Evolutionary conservation across 345 rosid genomes (phyloP).

Genomic region (Conringia planisiliqua): DNA sequence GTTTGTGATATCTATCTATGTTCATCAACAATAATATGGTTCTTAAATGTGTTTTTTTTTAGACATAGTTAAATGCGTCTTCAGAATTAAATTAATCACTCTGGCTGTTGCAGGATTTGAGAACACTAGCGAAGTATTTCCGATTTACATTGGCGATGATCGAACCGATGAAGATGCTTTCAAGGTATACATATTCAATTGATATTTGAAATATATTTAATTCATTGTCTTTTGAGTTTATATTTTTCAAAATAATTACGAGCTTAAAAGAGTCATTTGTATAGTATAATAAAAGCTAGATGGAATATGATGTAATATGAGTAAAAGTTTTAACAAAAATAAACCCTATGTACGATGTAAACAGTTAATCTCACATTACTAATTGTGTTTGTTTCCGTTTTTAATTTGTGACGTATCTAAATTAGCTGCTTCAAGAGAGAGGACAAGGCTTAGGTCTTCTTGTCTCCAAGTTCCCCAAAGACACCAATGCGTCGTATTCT

Average conservation of each 20-base stretch:
- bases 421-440: constrained; percentile 66
- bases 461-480: constrained; percentile 88
- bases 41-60: not conserved
- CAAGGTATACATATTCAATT: constrained; percentile 52
- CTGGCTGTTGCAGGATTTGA: constrained; percentile 56
- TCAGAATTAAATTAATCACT: not conserved
- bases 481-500: constrained; percentile 84
- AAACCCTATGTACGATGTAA: too few relatives aligned
- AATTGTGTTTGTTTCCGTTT: not conserved
- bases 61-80: too few relatives aligned
- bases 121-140: constrained; percentile 67
- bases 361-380: not conserved
- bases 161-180: constrained; percentile 95
- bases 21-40: not conserved
- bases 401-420: not conserved
- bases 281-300: not conserved
- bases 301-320: too few relatives aligned
- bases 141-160: constrained; percentile 94
- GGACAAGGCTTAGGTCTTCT: constrained; percentile 94
- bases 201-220: not conserved
- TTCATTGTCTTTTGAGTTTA: not conserved
- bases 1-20: not conserved
- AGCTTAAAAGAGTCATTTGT: not conserved
- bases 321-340: not conserved
- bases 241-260: not conserved